Evolutionary conservation across 2,329 filamentous ascomycete genomes (phyloP), one percentile per base, ranked within the genome.

Genomic region (Aspergillus niger): DNA sequence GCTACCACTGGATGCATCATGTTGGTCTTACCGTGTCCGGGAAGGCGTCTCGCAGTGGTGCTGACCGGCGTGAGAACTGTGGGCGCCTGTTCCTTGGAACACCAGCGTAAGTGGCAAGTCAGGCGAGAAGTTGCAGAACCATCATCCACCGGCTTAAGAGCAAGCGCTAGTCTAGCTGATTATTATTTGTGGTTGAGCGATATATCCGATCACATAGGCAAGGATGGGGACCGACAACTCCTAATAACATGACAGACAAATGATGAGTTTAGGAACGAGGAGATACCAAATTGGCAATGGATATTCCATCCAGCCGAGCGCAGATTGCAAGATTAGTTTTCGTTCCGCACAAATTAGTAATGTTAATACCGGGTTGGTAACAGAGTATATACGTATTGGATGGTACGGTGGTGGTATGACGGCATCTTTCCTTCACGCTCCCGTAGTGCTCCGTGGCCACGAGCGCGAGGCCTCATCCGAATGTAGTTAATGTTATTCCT

Each of bases 41-140:
- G n/a, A 30, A 50, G 26, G 47, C 47, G 47, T 50, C 13, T 50
- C 24, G 26, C 47, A 30, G 47, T 26, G 47, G 17, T 32, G 47
- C 47, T 50, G n/a, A 50, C 47, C 47, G 26, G 20, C 41, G 41
- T 8, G 26, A 50, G 47, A 50, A 50, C 47, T 50, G 26, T n/a
- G 47, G 47, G 47, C 47, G 47, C 26, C 47, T 50, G 57, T 60
- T 60, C 54, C 58, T 55, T 60, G 61, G 61, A 28, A 55, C 57
- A n/a, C 15, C 51, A 52, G 50, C 59, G 38, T 32, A 62, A 60
- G 62, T 62, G 62, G 62, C 62, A 64, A 64, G 62, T 64, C 30
- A 59, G 32, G 62, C 62, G 62, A 62, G 59, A 22, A 62, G 52
- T 53, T 64, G 59, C 62, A 63, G 53, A 57, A 59, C 36, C 17